Evolutionary conservation across 2,329 filamentous ascomycete genomes (phyloP).

Genomic region (Paracoccidioides lutzii): DNA sequence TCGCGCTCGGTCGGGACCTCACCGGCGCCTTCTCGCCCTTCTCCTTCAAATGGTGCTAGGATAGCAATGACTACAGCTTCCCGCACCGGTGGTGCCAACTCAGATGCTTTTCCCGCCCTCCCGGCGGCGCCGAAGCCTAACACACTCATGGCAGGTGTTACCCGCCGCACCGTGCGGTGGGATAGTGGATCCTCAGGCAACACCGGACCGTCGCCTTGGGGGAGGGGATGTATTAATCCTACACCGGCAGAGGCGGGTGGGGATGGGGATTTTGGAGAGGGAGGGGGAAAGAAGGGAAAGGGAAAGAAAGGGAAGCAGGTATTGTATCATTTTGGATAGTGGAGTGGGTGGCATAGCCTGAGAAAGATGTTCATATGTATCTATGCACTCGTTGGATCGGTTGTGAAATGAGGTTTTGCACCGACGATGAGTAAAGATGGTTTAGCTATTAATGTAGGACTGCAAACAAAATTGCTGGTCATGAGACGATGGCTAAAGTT

Average conservation of each 20-base stretch:
- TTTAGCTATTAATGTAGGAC: neutral
- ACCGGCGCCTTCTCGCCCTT: constrained; percentile 8
- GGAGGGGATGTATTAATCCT: constrained; percentile 12
- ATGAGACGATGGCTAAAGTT: too few species aligned
- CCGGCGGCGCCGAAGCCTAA: constrained; percentile 62
- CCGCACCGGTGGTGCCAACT: constrained; percentile 14
- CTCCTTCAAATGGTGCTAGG: neutral
- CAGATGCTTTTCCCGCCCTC: constrained; percentile 68
- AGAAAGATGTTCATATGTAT: too few species aligned
- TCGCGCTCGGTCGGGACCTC: neutral
- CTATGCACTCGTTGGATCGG: too few species aligned
- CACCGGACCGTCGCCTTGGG: constrained; percentile 27
- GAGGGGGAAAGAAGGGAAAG: constrained; percentile 20
- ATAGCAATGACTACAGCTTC: neutral
- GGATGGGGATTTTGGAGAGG: constrained; percentile 9
- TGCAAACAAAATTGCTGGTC: neutral
- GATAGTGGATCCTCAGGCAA: constrained; percentile 26
- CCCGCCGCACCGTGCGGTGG: constrained; percentile 35
- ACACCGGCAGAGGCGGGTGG: constrained; percentile 11
- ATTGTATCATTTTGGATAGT: constrained; percentile 28
- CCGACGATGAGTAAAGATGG: neutral
- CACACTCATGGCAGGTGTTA: constrained; percentile 39
- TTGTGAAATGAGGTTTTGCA: neutral
- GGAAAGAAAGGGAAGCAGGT: constrained; percentile 28
- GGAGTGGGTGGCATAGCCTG: neutral